Base-by-base conservation (phyloP, 345 rosid genomes). In the Litchi chinensis region DNA sequence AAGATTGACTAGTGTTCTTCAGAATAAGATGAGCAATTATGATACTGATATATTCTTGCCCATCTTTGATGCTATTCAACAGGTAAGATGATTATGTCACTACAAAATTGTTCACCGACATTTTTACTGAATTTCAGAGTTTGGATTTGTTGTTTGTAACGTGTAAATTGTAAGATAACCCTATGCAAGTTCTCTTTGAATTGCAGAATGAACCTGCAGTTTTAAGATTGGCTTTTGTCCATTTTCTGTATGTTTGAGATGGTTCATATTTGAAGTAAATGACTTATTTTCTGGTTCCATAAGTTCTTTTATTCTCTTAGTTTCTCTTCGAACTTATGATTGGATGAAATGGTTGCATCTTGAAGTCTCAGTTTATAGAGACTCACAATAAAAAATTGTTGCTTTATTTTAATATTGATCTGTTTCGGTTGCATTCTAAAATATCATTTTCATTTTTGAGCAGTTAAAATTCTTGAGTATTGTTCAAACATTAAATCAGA, bases 1-100 rank as follows among this genome's bases (percentile, higher is more conserved):
- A 87, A 91, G 98, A 82, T 80, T 96, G 86, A 90, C 98, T 81
- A 93, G 98, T 64, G 84, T 94, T 75, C 94, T 96, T 71, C 99
- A 96, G 85, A 91, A 91, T 84, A 93, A 89, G 89, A 94, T 96
- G 98, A 96, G 98, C 95, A 96, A 93, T 82, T 96, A 94, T 80
- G 99, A 96, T 80, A 96, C 99, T 75, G 99, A 96, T 84, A 95
- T 94, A 59, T 96, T 96, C 86, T 13, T 91, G 84, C 99, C 98
- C 76, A 90, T 96, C 76, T 96, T 96, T 83, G 92, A 91, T 80
- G 97, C 92, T 75, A 94, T 96, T 81, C 95, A 88, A 75, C 86
- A 90, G 95, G 99, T 91, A 87, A 81, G 65, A 39, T 39, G 68
- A 41, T 10, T 6, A 9, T 40, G 8, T 21, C 44, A 10, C 21